Percentiles rank a stretch among this genome's conserved stretches.
phyloP scores from a whole-genome alignment of 495 filamentous ascomycete genomes.

The Glutinoglossum americanum region DNA sequence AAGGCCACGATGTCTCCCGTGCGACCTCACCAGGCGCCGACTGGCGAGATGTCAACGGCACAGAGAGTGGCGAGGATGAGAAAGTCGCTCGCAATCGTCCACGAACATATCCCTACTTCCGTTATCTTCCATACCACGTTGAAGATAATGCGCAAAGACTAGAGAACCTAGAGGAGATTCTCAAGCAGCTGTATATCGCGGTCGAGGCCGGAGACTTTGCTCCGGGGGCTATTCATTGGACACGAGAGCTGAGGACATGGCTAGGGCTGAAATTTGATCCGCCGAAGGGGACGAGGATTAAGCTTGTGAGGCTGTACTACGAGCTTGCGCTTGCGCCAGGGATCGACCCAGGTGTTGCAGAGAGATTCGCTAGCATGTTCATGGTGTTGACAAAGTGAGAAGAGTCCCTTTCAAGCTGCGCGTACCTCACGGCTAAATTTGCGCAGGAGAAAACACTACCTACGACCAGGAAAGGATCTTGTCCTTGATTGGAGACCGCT shows the following conservation, averaged over 20 bases:
- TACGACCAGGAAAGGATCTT: constrained; percentile 76
- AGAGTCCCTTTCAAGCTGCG: constrained; percentile 6
- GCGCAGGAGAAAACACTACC: constrained; percentile 76
- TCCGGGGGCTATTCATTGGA: constrained; percentile 91
- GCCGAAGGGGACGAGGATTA: constrained; percentile 56
- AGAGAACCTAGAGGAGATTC: constrained; percentile 55
- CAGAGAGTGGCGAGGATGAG: constrained; percentile 25
- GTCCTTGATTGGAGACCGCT: constrained; percentile 78
- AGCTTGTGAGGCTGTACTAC: constrained; percentile 79
- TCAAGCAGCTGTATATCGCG: constrained; percentile 79
- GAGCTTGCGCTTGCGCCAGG: constrained; percentile 83
- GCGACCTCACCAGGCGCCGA: constrained; percentile 47
- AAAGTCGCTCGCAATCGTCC: constrained; percentile 46
- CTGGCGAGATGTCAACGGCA: constrained; percentile 28
- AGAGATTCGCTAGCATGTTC: constrained; percentile 93
- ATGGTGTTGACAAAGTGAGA: constrained; percentile 69
- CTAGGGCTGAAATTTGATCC: constrained; percentile 92
- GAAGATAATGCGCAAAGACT: constrained; percentile 58
- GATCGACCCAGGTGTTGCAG: constrained; percentile 56
- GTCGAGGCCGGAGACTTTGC: constrained; percentile 84
- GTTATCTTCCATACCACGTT: constrained; percentile 65
- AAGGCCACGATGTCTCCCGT: constrained; percentile 29
- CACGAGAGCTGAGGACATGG: constrained; percentile 87
- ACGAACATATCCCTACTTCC: constrained; percentile 79
- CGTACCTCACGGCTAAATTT: constrained; percentile 10